Base-by-base conservation (phyloP, 495 filamentous ascomycete species). In the Penicillium salamii region DNA sequence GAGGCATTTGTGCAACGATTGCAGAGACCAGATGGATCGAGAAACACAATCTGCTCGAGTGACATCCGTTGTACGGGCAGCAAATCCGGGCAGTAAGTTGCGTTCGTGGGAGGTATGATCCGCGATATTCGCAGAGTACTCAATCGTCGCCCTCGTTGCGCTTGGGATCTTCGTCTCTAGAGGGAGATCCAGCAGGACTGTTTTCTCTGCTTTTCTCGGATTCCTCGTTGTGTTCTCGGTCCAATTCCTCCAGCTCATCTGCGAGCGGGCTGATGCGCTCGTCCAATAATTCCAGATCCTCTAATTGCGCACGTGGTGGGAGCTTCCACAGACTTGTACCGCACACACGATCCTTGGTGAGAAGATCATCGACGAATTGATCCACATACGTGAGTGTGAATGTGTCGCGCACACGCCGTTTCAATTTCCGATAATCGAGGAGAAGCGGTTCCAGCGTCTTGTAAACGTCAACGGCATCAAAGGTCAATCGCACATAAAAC, bases 321-420 rank as follows among this genome's bases (percentile, higher is more conserved):
- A 99, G 76, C 75, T 95, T 95, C 85, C 90, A 95, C 48, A 99
- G 61, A 61, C 85, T 95, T 8, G 95, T 97, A 37, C 84, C 91
- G 55, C 91, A 97, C 1, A 95, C 84, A 52, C 93, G 79, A 46
- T 95, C 88, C 70, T 95, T 95, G 0, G 83, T 89, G 46, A 99
- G 71, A 46, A 99, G 70, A 52, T 95, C 89, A 69, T 97, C 93
- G 42, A 97, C 79, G 61, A 99, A 97, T 62, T 89, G 85, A 70
- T 99, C 93, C 76, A 99, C 80, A 62, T 80, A 87, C 33, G 89
- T 91, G 37, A 97, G 65, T 17, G 69, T 76, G 44, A 75, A 78
- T 3, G 90, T 89, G 36, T 82, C 84, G 49, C 87, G 79, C 3
- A 84, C 83, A 46, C 87, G 78, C 46, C 89, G 66, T 65, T 84